Conservation (phyloP, 1,284 basidiomycete species). For the Moesziomyces globuligerus region DNA sequence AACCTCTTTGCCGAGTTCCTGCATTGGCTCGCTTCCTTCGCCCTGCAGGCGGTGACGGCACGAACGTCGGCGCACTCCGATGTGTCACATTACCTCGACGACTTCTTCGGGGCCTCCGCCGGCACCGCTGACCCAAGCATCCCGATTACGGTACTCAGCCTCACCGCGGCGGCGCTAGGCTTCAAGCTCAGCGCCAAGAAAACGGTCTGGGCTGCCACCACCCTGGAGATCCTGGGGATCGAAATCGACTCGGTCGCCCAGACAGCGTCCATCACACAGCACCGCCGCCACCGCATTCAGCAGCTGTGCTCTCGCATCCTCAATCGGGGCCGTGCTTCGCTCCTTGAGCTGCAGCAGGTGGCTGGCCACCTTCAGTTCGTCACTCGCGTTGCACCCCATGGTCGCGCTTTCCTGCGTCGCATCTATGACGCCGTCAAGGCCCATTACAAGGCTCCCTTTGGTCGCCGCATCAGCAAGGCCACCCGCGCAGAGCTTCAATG, state of each 20-base stretch:
- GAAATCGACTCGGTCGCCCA: background rate
- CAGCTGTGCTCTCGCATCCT: no score
- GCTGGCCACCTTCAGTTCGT: no score
- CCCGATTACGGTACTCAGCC: background rate
- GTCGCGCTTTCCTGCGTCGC: background rate
- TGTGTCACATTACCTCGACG: background rate
- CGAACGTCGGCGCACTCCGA: background rate
- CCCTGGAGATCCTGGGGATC: background rate
- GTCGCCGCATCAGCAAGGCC: no score
- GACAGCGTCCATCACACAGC: background rate
- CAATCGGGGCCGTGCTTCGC: no score
- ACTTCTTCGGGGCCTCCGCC: background rate
- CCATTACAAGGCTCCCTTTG: background rate
- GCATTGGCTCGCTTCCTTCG: background rate
- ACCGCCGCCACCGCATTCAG: no score
- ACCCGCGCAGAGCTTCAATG: no score
- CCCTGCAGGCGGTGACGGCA: background rate
- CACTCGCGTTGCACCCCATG: background rate
- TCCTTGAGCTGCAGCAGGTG: no score
- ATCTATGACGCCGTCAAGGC: background rate
- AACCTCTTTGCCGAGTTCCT: background rate
- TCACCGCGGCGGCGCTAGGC: background rate
- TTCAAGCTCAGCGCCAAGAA: background rate
- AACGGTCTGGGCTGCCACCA: background rate
- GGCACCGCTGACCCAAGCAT: background rate